phyloP scores from a whole-genome alignment of 2,329 filamentous ascomycete genomes.

The Curvularia sp. region DNA sequence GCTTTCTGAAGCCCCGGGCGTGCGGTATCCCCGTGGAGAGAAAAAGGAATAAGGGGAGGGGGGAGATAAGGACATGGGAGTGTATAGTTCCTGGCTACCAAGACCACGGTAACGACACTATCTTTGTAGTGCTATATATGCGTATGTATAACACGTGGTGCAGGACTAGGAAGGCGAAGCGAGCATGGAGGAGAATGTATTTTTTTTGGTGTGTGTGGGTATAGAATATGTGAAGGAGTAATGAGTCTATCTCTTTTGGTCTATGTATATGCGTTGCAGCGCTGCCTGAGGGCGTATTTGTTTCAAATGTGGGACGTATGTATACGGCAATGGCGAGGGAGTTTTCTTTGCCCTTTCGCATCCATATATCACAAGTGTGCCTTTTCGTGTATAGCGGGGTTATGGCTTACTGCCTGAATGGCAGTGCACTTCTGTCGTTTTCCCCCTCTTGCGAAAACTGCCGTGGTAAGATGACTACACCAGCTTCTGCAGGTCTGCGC shows the following conservation, averaged over 20 bases:
- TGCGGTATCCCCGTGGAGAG: not conserved
- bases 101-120: not conserved
- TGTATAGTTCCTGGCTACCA: not conserved
- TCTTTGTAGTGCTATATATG: not conserved
- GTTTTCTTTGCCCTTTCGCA: not conserved
- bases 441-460: not conserved
- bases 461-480: not conserved
- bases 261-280: not conserved
- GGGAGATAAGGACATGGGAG: not conserved
- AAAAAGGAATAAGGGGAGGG: not conserved
- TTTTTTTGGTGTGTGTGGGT: not conserved
- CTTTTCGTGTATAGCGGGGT: not conserved
- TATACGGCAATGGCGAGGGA: not conserved
- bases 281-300: not conserved
- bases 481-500: not conserved
- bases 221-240: not conserved
- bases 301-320: not conserved
- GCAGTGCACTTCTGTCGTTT: not conserved
- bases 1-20: not conserved
- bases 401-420: not conserved
- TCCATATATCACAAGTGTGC: not conserved
- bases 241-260: not conserved
- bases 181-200: not conserved
- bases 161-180: not conserved
- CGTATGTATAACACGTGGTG: not conserved